These are phyloP conservation scores for Sindora glabra DNA, from an alignment of 306 rosid species.

Conservation along the genomic window DNA sequence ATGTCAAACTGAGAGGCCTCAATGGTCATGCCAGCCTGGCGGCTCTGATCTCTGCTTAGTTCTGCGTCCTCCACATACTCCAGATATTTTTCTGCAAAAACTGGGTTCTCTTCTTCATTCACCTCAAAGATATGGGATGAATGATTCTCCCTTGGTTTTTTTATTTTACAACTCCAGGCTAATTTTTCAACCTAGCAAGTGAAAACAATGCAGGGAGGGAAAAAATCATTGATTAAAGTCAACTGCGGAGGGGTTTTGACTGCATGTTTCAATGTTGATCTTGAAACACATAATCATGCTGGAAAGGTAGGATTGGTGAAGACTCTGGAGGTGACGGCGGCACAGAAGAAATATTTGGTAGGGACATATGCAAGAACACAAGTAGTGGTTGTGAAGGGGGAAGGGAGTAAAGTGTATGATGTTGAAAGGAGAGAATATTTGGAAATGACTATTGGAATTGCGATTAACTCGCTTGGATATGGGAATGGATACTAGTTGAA, in stretches of 20 bases:
- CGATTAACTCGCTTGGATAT: conserved; percentile 81
- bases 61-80: no score
- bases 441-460: conserved; percentile 74
- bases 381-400: conserved; percentile 58
- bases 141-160: no score
- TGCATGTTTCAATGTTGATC: conserved; percentile 30
- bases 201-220: not conserved
- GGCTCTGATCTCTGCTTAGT: no score
- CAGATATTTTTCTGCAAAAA: no score
- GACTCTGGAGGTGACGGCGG: conserved; percentile 50
- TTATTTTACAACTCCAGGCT: no score
- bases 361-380: conserved; percentile 78
- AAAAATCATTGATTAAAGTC: not conserved
- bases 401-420: conserved; percentile 74
- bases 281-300: conserved; percentile 14
- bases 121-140: no score
- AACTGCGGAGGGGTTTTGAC: not conserved
- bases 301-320: conserved; percentile 9
- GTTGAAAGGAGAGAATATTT: conserved; percentile 69
- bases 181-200: not conserved
- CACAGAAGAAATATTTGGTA: conserved; percentile 52
- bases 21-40: no score
- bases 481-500: conserved; percentile 71
- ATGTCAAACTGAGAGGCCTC: no score
- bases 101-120: no score